Conservation (phyloP, 768 basidiomycete genomes). For the Macrocybe gigantea region DNA sequence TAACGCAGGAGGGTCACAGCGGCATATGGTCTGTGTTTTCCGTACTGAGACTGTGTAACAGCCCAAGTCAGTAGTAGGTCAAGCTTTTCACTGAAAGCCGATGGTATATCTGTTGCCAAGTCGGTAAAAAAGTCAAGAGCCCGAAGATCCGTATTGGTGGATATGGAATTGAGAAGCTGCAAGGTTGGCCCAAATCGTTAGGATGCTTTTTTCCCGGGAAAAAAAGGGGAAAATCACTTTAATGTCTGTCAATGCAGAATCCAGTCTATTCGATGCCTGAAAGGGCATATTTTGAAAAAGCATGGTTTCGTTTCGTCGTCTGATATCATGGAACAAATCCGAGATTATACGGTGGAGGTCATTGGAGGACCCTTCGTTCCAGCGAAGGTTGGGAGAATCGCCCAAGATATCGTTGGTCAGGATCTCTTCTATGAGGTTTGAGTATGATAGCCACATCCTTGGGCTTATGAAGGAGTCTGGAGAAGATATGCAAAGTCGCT, state of each 20-base stretch:
- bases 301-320: conserved; percentile 76
- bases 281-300: conserved; percentile 63
- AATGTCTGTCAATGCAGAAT: conserved; percentile 52
- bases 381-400: conserved; percentile 27
- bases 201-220: not conserved
- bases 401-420: conserved; percentile 36
- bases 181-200: conserved; percentile 2
- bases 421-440: conserved; percentile 37
- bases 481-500: conserved; percentile 67
- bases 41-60: conserved; percentile 75
- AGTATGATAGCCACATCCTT: conserved; percentile 55
- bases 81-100: conserved; percentile 59
- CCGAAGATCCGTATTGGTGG: conserved; percentile 54
- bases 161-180: conserved; percentile 76
- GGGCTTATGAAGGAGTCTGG: conserved; percentile 77
- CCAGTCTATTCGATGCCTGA: conserved; percentile 52
- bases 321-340: conserved; percentile 43
- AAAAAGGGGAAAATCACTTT: conserved; percentile 27
- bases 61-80: conserved; percentile 77
- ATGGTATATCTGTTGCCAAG: conserved; percentile 26
- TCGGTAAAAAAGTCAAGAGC: conserved; percentile 54
- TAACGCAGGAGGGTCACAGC: conserved; percentile 62
- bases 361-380: conserved; percentile 38
- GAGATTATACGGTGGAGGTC: conserved; percentile 50
- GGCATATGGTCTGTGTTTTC: conserved; percentile 74